These are phyloP conservation scores for Exophiala dermatitidis DNA, from an alignment of 2,329 filamentous ascomycete species.

Conservation along the genomic window DNA sequence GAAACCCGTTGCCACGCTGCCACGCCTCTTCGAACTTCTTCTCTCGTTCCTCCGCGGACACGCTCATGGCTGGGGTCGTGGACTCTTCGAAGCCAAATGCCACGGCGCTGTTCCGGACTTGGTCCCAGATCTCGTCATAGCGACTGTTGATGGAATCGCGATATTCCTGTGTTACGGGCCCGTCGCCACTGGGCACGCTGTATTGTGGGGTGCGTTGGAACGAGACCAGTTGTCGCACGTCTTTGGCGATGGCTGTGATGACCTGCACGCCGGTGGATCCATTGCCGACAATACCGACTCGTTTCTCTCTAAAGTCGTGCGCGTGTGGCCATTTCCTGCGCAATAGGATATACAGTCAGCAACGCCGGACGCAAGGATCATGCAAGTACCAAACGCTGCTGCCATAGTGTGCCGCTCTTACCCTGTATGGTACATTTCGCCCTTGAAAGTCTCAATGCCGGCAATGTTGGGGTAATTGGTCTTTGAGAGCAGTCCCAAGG, in stretches of 20 bases:
- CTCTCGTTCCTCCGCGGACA: conserved; percentile 18
- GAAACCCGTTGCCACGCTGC: conserved; percentile 33
- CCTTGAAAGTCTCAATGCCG: conserved; percentile 35
- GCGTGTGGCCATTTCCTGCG: conserved; percentile 33
- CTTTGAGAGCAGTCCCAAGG: conserved; percentile 36
- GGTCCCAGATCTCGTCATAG: conserved; percentile 32
- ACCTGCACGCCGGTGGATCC: conserved; percentile 39
- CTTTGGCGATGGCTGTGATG: conserved; percentile 26
- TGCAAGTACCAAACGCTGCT: background rate
- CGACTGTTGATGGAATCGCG: conserved; percentile 29
- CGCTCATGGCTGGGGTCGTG: conserved; percentile 19
- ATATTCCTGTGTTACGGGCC: conserved; percentile 9
- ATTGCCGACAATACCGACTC: conserved; percentile 38
- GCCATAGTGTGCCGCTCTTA: background rate
- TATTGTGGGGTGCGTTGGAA: conserved; percentile 34
- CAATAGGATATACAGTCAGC: background rate
- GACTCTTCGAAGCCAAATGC: conserved; percentile 22
- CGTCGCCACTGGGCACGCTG: conserved; percentile 13
- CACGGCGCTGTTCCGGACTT: conserved; percentile 28
- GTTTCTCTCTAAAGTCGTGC: conserved; percentile 21
- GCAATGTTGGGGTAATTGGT: conserved; percentile 35
- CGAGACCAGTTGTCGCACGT: conserved; percentile 29
- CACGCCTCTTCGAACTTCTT: conserved; percentile 30
- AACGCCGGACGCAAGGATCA: no score
- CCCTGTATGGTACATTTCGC: conserved; percentile 36